Conservation (phyloP, 805 yeast genomes). For the Candida coquimbonensis region DNA sequence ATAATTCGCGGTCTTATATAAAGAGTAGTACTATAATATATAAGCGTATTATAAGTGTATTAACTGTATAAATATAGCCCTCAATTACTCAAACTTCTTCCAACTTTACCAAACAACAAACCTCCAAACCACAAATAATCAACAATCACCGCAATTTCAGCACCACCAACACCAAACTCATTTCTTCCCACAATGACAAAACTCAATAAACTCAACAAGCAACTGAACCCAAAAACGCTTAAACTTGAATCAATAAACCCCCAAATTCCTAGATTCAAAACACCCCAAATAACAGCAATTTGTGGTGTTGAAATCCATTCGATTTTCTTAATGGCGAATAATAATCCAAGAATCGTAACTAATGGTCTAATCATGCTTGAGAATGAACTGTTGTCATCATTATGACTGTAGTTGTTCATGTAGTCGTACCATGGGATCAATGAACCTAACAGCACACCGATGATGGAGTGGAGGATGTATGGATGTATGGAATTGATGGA, state of each 20-base stretch:
- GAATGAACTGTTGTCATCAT: background rate
- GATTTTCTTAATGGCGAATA: slow-evolving; percentile 60
- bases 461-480: slow-evolving; percentile 29
- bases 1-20: too few species aligned
- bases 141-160: slow-evolving; percentile 3
- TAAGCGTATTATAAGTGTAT: too few species aligned
- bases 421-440: slow-evolving; percentile 38
- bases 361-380: slow-evolving; percentile 30
- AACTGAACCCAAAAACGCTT: slow-evolving; percentile 19
- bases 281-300: slow-evolving; percentile 55
- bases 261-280: slow-evolving; percentile 63
- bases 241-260: slow-evolving; percentile 45
- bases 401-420: background rate
- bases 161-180: too few species aligned
- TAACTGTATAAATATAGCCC: too few species aligned
- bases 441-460: slow-evolving; percentile 55
- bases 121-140: slow-evolving; percentile 56
- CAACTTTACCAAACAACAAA: slow-evolving; percentile 65
- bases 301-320: slow-evolving; percentile 66
- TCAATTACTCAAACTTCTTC: slow-evolving; percentile 36
- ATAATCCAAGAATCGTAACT: slow-evolving; percentile 63
- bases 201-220: slow-evolving; percentile 36
- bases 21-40: too few species aligned
- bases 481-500: too few species aligned
- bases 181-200: slow-evolving; percentile 13